Conservation (phyloP, 2,329 filamentous ascomycete species). For the Setomelanomma holmii region DNA sequence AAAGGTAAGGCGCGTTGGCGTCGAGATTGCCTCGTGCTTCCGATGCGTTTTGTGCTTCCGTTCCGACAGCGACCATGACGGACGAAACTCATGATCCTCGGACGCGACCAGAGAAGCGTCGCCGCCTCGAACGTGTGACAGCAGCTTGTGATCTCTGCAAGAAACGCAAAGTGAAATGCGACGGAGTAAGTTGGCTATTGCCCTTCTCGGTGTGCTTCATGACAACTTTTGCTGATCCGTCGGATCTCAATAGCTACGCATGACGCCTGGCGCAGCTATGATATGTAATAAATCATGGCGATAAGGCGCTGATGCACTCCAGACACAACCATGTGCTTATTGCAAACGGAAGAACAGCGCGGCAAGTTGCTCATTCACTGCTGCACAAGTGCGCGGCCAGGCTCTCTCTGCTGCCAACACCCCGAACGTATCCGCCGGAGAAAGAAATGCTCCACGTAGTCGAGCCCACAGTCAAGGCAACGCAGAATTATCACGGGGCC, state of each 20-base stretch:
- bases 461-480: constrained; percentile 11
- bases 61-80: neutral
- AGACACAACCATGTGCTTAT: constrained; percentile 58
- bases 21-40: neutral
- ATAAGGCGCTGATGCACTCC: neutral
- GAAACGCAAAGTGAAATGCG: constrained; percentile 56
- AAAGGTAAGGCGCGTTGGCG: neutral
- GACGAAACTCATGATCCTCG: neutral
- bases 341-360: constrained; percentile 53
- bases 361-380: constrained; percentile 52
- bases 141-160: constrained; percentile 43
- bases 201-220: neutral
- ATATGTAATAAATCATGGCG: too few species aligned
- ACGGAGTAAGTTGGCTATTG: constrained; percentile 45
- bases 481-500: constrained; percentile 9
- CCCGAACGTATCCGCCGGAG: constrained; percentile 17
- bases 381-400: constrained; percentile 44
- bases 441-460: constrained; percentile 4
- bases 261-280: neutral
- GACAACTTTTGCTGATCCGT: neutral
- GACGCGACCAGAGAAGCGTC: constrained; percentile 25
- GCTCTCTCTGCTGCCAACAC: constrained; percentile 41
- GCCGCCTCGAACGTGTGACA: constrained; percentile 33
- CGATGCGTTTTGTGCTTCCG: constrained; percentile 2
- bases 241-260: neutral